Percentiles rank a stretch among this genome's conserved stretches.
These are phyloP conservation scores for Euphorbia peplus DNA, from an alignment of 345 rosid species.

Conservation along the genomic window DNA sequence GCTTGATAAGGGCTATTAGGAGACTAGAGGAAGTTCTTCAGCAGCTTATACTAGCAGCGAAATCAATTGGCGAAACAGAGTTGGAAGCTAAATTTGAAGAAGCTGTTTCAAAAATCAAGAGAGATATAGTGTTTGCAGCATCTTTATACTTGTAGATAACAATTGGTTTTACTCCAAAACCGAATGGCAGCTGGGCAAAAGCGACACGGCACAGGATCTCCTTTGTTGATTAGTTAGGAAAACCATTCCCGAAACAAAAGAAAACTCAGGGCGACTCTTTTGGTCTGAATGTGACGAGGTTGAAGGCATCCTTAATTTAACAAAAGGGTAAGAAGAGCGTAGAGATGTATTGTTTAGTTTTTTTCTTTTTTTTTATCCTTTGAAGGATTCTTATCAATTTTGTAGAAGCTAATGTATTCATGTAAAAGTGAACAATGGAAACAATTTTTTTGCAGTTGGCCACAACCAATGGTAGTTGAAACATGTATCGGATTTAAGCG, in stretches of 20 bases:
- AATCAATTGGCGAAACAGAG: conserved; percentile 84
- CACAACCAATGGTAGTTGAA: no score
- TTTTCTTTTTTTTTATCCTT: no score
- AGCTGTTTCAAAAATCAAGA: conserved; percentile 83
- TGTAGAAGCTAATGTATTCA: no score
- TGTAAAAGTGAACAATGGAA: no score
- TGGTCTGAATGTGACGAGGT: neutral
- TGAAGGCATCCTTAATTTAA: no score
- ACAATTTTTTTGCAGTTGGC: no score
- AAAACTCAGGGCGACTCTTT: neutral
- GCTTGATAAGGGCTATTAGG: conserved; percentile 95
- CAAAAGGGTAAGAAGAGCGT: neutral
- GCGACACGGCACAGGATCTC: neutral
- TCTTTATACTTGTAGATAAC: conserved; percentile 68
- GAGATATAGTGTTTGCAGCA: conserved; percentile 96
- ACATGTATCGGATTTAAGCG: no score
- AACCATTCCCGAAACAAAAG: neutral
- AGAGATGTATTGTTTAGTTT: neutral
- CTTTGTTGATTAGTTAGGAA: neutral
- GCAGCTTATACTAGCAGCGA: conserved; percentile 88
- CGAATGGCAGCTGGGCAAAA: neutral
- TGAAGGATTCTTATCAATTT: no score
- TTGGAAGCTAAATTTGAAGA: conserved; percentile 80
- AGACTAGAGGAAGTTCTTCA: conserved; percentile 95
- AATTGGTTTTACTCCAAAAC: neutral